Evolutionary conservation across 192 early-diverging fungal species (phyloP), one percentile per base, ranked within the genome.

Genomic region (Globomyces pollinis-pini): DNA sequence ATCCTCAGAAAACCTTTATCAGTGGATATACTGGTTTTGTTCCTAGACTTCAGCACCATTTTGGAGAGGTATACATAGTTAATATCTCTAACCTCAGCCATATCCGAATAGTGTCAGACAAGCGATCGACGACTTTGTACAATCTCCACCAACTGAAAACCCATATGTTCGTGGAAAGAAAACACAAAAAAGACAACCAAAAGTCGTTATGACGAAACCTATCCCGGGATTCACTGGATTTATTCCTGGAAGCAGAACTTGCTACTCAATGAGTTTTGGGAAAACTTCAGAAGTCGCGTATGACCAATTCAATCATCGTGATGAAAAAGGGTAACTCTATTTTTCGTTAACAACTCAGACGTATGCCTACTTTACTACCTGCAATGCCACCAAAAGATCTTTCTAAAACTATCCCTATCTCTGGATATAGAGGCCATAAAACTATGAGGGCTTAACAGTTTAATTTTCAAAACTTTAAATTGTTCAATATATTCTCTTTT

Each of bases 11-110:
- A 54, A 76, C 71, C 5, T 81, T 79, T 49, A 75, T 81, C 56
- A 61, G 63, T 13, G 79, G 79, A 1, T 81, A 81, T 57, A 78
- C 75, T 35, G 79, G 79, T n/a, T 76, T 74, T 65, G 79, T 81
- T 18, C 76, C 79, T 7, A 57, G 76, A 39, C 58, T 78, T 52
- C 73, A 78, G 59, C 76, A 81, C 52, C 72, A 81, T 58, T 81
- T 78, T 78, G 79, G 79, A 21, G 79, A 81, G 73, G 77, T 79
- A 66, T 31, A 43, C 16, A 7, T 6, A 28, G 5, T 12, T 13
- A 33, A 31, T 13, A 69, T 38, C 1, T 15, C 5, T 64, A 38
- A 21, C 12, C 29, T 6, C 26, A 79, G 77, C 76, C 77, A 11
- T 79, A 79, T 52, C 65, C 73, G 13, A 47, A 71, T 61, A 74